These are phyloP conservation scores for Dalbergia oliveri DNA, from an alignment of 306 rosid species.

Conservation along the genomic window DNA sequence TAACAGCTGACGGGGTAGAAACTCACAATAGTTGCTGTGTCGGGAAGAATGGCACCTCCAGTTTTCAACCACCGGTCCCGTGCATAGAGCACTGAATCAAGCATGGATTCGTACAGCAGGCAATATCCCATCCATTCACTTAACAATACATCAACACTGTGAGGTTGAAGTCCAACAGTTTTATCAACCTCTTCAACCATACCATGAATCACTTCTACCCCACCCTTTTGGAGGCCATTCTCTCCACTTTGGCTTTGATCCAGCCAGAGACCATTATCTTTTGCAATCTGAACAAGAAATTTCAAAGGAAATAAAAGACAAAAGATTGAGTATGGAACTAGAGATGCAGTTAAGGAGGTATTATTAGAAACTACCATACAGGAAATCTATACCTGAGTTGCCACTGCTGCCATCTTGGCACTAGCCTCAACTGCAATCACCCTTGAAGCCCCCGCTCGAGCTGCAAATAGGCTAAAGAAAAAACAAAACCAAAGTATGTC, in stretches of 20 bases:
- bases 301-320: constrained; percentile 1
- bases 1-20: constrained; percentile 8
- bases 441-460: constrained; percentile 85
- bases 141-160: constrained; percentile 82
- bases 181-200: constrained; percentile 89
- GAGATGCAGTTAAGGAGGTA: constrained; percentile 18
- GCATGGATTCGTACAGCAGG: constrained; percentile 93
- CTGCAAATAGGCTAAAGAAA: constrained; percentile 78
- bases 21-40: constrained; percentile 93
- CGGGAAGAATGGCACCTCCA: constrained; percentile 95
- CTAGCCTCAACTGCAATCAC: constrained; percentile 96
- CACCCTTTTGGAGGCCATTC: constrained; percentile 55
- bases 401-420: constrained; percentile 93
- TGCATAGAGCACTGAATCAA: constrained; percentile 89
- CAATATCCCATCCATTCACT: constrained; percentile 99
- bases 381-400: constrained; percentile 66
- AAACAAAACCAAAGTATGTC: constrained; percentile 17
- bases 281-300: constrained; percentile 68
- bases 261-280: constrained; percentile 68
- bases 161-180: constrained; percentile 69
- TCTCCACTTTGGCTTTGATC: constrained; percentile 53
- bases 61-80: constrained; percentile 94
- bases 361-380: constrained; percentile 12
- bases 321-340: constrained; percentile 28
- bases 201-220: constrained; percentile 76